These are phyloP conservation scores for Neofusicoccum ribis DNA, from an alignment of 2,329 filamentous ascomycete species.

Conservation along the genomic window DNA sequence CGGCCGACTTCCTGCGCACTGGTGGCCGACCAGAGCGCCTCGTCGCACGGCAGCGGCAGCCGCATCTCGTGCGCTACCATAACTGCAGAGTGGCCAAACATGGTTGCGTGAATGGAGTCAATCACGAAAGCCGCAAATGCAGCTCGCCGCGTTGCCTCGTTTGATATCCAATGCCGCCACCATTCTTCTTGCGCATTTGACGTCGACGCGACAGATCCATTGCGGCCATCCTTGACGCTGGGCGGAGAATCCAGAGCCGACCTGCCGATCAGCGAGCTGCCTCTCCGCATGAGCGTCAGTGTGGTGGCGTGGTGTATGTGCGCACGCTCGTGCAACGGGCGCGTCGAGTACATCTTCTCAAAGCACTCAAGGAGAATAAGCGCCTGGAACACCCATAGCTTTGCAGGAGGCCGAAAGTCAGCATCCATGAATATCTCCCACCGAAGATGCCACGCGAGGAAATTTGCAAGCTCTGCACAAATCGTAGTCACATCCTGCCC, in stretches of 20 bases:
- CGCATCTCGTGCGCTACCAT: conserved; percentile 98
- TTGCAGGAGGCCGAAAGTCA: conserved; percentile 87
- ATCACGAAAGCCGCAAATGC: conserved; percentile 94
- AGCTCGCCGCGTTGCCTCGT: conserved; percentile 83
- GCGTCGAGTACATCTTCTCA: conserved; percentile 96
- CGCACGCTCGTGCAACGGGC: conserved; percentile 86
- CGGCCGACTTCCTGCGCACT: conserved; percentile 83
- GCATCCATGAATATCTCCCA: conserved; percentile 94
- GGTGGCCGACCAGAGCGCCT: conserved; percentile 86
- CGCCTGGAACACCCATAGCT: conserved; percentile 94
- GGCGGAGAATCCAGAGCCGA: conserved; percentile 83
- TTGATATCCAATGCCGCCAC: conserved; percentile 96
- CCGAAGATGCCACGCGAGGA: conserved; percentile 87
- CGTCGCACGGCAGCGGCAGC: conserved; percentile 86
- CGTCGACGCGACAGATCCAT: conserved; percentile 50
- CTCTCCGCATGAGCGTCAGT: conserved; percentile 90
- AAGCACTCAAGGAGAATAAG: conserved; percentile 86
- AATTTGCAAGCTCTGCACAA: conserved; percentile 83
- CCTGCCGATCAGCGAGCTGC: conserved; percentile 84
- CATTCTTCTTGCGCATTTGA: conserved; percentile 73
- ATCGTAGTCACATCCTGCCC: conserved; percentile 70
- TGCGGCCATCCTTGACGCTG: conserved; percentile 64
- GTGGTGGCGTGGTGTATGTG: conserved; percentile 97
- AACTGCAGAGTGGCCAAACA: conserved; percentile 95
- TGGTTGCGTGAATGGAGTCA: conserved; percentile 93